These are phyloP conservation scores for Suillus placidus DNA, from an alignment of 768 basidiomycete species.

Conservation along the genomic window DNA sequence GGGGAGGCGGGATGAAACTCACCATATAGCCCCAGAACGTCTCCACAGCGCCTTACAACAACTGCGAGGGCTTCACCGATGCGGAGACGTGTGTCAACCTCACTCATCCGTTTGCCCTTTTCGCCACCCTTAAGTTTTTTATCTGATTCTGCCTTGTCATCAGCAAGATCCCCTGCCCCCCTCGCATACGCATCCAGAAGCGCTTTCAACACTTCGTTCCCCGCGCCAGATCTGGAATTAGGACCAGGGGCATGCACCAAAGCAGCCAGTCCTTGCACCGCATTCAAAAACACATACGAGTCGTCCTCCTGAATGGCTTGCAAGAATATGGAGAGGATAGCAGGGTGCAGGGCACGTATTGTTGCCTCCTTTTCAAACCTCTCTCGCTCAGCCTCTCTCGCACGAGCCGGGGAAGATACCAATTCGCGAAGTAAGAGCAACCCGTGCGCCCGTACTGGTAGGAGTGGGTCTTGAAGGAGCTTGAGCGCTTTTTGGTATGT, in stretches of 20 bases:
- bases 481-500: constrained; percentile 87
- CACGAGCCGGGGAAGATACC: constrained; percentile 43
- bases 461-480: constrained; percentile 85
- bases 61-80: constrained; percentile 85
- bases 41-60: constrained; percentile 74
- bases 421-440: constrained; percentile 80
- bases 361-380: constrained; percentile 19
- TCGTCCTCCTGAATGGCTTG: constrained; percentile 88
- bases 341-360: constrained; percentile 72
- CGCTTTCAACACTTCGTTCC: constrained; percentile 63
- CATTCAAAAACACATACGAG: constrained; percentile 93
- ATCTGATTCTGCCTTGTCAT: constrained; percentile 35
- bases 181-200: constrained; percentile 70
- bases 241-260: constrained; percentile 73
- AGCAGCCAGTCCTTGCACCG: constrained; percentile 85
- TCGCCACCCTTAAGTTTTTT: constrained; percentile 39
- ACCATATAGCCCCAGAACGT: constrained; percentile 72
- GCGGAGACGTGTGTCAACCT: constrained; percentile 73
- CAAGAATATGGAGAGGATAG: constrained; percentile 85
- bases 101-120: constrained; percentile 25
- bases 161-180: constrained; percentile 53
- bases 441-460: constrained; percentile 94
- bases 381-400: constrained; percentile 1
- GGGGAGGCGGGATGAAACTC: constrained; percentile 19
- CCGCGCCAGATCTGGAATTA: constrained; percentile 1